Evolutionary conservation across 129 eudicot genomes (phyloP).

Genomic region (Pittosporum tobira): DNA sequence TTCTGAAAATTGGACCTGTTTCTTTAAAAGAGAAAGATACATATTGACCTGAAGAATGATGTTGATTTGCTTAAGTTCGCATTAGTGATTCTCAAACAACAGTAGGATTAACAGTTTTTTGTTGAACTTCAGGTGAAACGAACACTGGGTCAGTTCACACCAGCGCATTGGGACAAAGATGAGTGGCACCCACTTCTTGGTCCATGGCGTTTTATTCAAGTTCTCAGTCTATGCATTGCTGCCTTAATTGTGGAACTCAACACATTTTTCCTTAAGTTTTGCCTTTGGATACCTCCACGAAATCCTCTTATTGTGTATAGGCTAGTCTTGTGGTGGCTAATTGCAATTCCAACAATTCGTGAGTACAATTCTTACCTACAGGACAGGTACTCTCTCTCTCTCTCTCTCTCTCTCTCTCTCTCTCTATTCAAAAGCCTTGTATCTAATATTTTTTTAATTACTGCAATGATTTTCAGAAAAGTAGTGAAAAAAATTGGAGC

Average conservation of each 20-base stretch:
- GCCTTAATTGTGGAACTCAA: slow-evolving; percentile 89
- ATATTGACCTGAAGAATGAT: not conserved
- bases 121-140: slow-evolving; percentile 57
- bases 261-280: slow-evolving; percentile 89
- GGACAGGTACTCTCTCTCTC: slow-evolving; percentile 85
- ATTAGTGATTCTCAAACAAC: too few relatives aligned
- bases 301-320: slow-evolving; percentile 75
- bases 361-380: slow-evolving; percentile 93
- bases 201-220: slow-evolving; percentile 93
- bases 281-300: slow-evolving; percentile 96
- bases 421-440: too few relatives aligned
- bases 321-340: slow-evolving; percentile 93
- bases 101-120: not conserved
- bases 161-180: slow-evolving; percentile 98
- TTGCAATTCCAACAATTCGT: slow-evolving; percentile 92
- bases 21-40: too few relatives aligned
- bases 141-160: slow-evolving; percentile 90
- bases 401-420: too few relatives aligned
- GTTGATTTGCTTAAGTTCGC: not conserved
- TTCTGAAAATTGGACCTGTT: too few relatives aligned
- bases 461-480: slow-evolving; percentile 41
- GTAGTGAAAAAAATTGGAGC: slow-evolving; percentile 91
- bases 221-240: slow-evolving; percentile 66
- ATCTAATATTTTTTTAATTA: slow-evolving; percentile 1
- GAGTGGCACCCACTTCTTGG: slow-evolving; percentile 99